Conservation (phyloP, 2,329 filamentous ascomycete species). For the Botrytis byssoidea region DNA sequence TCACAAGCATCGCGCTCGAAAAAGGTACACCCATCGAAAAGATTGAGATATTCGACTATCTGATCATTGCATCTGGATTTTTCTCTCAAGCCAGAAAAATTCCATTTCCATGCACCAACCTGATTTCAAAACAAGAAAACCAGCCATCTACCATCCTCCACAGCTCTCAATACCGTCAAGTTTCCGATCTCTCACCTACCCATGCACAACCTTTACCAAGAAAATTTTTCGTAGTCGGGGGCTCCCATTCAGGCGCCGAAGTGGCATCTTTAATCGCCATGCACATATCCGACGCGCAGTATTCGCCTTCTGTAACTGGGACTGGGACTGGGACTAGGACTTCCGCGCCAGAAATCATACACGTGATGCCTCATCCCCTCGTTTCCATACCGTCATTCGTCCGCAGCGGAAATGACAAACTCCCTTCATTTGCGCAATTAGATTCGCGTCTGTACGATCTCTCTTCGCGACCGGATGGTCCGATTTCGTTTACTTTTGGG, state of each 20-base stretch:
- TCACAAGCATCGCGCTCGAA: neutral
- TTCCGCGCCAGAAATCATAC: neutral
- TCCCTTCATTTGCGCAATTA: neutral
- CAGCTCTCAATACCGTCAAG: conserved; percentile 6
- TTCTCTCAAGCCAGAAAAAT: neutral
- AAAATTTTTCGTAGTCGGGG: conserved; percentile 19
- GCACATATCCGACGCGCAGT: conserved; percentile 42
- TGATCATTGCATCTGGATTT: conserved; percentile 17
- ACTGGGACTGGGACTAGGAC: conserved; percentile 12
- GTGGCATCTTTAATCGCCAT: conserved; percentile 28
- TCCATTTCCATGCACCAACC: neutral
- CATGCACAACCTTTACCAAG: neutral
- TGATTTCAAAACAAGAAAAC: neutral
- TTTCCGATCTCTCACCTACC: neutral
- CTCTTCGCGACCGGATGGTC: neutral
- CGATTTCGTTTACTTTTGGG: neutral
- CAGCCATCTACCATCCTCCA: neutral
- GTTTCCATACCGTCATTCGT: conserved; percentile 5
- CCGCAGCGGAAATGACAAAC: neutral
- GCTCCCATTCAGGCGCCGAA: conserved; percentile 22
- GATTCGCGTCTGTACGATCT: neutral
- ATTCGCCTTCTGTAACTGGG: conserved; percentile 27
- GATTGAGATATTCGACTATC: conserved; percentile 3
- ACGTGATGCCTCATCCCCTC: conserved; percentile 2
- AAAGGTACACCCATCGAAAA: neutral